Percentiles rank a stretch among this genome's conserved stretches.
phyloP scores from a whole-genome alignment of 495 filamentous ascomycete genomes.

The Trichoderma parareesei region DNA sequence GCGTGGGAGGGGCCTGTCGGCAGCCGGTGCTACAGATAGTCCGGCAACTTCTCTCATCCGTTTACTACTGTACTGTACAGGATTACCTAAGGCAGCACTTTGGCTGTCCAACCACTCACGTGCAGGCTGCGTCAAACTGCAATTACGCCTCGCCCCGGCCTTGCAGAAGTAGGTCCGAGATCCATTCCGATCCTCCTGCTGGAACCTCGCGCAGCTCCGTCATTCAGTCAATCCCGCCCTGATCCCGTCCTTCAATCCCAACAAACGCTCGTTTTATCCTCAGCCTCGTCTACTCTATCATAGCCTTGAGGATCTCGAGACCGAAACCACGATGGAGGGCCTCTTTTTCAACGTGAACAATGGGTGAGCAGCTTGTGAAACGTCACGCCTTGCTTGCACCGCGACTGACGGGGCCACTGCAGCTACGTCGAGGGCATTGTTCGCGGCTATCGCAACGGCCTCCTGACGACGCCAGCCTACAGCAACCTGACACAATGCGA shows the following conservation, averaged over 20 bases:
- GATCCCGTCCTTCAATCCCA: neutral
- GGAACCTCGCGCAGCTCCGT: no score
- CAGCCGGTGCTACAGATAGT: conserved; percentile 1
- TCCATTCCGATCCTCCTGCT: neutral
- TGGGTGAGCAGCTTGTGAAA: conserved; percentile 50
- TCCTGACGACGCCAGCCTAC: conserved; percentile 88
- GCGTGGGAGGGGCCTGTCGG: conserved; percentile 3
- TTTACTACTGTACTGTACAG: no score
- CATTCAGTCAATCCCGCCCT: neutral
- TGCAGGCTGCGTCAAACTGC: conserved; percentile 5
- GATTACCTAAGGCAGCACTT: no score
- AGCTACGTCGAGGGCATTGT: conserved; percentile 97
- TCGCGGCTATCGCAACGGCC: conserved; percentile 89
- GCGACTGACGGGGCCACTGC: neutral
- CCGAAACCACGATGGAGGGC: conserved; percentile 66
- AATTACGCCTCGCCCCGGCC: conserved; percentile 3
- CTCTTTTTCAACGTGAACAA: conserved; percentile 93
- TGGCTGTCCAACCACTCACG: neutral
- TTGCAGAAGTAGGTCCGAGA: conserved; percentile 11
- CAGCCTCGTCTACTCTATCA: neutral
- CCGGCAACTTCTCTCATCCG: neutral
- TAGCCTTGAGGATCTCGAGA: neutral
- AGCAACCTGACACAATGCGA: conserved; percentile 97
- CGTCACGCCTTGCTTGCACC: neutral
- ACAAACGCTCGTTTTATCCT: neutral